Base-by-base conservation (phyloP, 2,329 filamentous ascomycete species). In the Rhynchosporium agropyri region DNA sequence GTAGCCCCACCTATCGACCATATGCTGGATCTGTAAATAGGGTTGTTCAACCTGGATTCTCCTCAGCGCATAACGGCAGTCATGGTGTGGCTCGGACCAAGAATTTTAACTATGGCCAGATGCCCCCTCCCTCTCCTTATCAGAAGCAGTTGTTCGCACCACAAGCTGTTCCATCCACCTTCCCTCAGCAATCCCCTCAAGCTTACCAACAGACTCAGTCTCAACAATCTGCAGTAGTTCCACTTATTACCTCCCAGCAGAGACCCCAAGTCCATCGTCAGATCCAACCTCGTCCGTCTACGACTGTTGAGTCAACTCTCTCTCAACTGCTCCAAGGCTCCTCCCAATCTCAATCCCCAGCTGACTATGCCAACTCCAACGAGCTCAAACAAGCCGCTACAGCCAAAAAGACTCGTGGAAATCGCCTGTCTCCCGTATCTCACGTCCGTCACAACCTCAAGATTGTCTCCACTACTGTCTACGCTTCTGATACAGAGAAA, bases 291-390 rank as follows among this genome's bases (percentile, higher is more conserved):
- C 51, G 33, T 2, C 6, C 33, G 3, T 3, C 51, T 10, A 12
- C 33, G 40, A 10, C 51, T 8, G 15, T 20, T 3, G n/a, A 4
- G 26, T 33, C 36, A 13, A 26, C 36, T 9, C 1, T 20, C n/a
- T 54, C 33, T 8, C 33, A 28, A 12, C 20, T 33, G 13, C 9
- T 26, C 5, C 51, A 38, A 29, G 20, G 36, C 43, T 46, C 43
- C 15, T 8, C 20, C 3, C 9, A 10, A 2, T 3, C 3, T 3
- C 2, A 6, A 3, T 28, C 20, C 8, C 15, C 51, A 9, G 15
- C 51, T 13, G 51, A 33, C 4, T 54, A 54, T 29, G 51, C 51
- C 20, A 40, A 54, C 51, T 26, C 51, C 12, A 9, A 54, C 10
- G 36, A 42, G 4, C 13, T 54, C 20, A n/a, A 36, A 15, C 20